phyloP scores from a whole-genome alignment of 495 filamentous ascomycete genomes.

The Aspergillus saccharolyticus region DNA sequence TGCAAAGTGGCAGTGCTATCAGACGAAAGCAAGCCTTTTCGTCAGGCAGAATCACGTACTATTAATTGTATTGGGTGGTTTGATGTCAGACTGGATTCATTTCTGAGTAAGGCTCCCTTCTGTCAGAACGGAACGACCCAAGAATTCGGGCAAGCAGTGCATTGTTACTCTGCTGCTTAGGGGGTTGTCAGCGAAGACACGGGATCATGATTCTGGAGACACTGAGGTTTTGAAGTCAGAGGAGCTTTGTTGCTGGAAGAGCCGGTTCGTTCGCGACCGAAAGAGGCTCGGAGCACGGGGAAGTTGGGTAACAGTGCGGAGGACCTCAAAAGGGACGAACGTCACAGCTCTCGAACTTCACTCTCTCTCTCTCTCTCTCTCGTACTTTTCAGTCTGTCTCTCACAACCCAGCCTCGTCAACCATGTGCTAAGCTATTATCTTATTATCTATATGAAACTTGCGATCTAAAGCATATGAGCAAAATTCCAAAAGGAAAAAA shows the following conservation, averaged over 20 bases:
- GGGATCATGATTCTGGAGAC: background rate
- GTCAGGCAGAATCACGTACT: conserved; percentile 19
- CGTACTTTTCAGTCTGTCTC: background rate
- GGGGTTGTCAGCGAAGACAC: conserved; percentile 1
- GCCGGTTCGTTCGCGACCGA: conserved; percentile 13
- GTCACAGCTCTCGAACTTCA: background rate
- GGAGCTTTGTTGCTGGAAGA: conserved; percentile 16
- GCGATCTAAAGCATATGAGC: too few species aligned
- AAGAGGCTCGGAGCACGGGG: conserved; percentile 9
- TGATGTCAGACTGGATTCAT: conserved; percentile 19
- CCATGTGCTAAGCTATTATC: too few species aligned
- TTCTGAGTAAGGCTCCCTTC: conserved; percentile 14
- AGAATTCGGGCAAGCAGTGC: conserved; percentile 15
- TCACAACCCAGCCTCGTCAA: background rate
- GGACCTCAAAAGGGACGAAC: background rate
- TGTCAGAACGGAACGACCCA: conserved; percentile 11
- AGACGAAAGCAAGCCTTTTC: conserved; percentile 11
- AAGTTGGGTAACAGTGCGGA: background rate
- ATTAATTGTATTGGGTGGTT: conserved; percentile 13
- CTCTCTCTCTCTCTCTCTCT: background rate
- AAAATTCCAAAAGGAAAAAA: too few species aligned
- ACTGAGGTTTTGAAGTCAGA: background rate
- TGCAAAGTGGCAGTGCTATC: background rate
- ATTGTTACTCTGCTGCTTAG: conserved; percentile 19
- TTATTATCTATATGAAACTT: too few species aligned